These are phyloP conservation scores for Cyberlindnera samutprakarnensis DNA, from an alignment of 805 yeast species.

Conservation along the genomic window DNA sequence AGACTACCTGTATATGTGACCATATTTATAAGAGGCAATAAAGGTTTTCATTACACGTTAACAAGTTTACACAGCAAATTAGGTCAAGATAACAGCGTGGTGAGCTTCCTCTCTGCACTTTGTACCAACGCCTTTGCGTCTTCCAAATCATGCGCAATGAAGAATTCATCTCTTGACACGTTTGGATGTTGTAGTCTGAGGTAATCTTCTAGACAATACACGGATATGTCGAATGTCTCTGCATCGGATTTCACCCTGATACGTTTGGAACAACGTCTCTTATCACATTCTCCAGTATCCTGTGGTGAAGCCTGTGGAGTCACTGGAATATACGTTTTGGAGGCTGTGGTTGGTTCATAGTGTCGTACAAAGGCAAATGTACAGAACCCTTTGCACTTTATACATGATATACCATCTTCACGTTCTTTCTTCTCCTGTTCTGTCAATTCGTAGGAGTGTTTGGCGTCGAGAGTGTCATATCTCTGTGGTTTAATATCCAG, in stretches of 20 bases:
- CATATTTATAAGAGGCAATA: too few species aligned
- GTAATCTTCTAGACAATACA: constrained; percentile 20
- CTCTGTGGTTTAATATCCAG: constrained; percentile 10
- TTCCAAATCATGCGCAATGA: constrained; percentile 9
- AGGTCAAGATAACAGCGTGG: too few species aligned
- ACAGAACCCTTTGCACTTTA: constrained; percentile 30
- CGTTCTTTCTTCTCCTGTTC: constrained; percentile 11
- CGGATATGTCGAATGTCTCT: constrained; percentile 5
- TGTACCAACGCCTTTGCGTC: constrained; percentile 12
- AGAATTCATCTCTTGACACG: constrained; percentile 9
- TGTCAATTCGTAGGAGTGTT: constrained; percentile 1
- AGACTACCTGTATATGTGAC: too few species aligned
- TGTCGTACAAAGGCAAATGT: constrained; percentile 27
- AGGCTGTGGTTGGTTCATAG: constrained; percentile 9
- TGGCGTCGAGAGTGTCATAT: constrained; percentile 1
- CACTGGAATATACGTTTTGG: constrained; percentile 10
- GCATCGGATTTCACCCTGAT: constrained; percentile 13
- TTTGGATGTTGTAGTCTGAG: constrained; percentile 7
- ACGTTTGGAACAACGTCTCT: constrained; percentile 19
- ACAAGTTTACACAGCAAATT: too few species aligned
- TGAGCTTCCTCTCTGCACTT: constrained; percentile 7
- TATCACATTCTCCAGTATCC: constrained; percentile 7
- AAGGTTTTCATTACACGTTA: too few species aligned
- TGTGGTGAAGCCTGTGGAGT: constrained; percentile 20
- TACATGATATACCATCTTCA: constrained; percentile 27